phyloP scores from a whole-genome alignment of 495 filamentous ascomycete genomes.

The Lasiosphaeriaceae sp. region DNA sequence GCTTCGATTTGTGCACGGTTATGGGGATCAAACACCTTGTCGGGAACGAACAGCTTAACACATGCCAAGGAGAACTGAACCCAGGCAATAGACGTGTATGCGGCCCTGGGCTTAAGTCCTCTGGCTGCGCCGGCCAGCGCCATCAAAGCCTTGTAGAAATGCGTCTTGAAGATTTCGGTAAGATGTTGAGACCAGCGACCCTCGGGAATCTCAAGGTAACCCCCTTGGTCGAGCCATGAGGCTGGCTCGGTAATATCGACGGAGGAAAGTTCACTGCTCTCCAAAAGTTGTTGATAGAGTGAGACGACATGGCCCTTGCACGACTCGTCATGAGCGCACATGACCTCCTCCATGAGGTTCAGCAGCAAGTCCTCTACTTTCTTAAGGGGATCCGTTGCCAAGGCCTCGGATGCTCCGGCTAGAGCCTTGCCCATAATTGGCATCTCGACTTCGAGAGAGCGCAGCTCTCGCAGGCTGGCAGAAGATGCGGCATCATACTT shows the following conservation, averaged over 20 bases:
- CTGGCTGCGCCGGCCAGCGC: slow-evolving; percentile 29
- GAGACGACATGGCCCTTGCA: slow-evolving; percentile 6
- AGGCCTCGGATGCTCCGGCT: slow-evolving; percentile 39
- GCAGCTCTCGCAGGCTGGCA: slow-evolving; percentile 57
- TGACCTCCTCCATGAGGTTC: slow-evolving; percentile 45
- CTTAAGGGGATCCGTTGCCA: slow-evolving; percentile 44
- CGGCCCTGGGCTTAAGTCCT: slow-evolving; percentile 20
- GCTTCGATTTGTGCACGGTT: slow-evolving; percentile 68
- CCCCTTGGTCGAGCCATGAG: slow-evolving; percentile 19
- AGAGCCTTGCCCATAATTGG: slow-evolving; percentile 55
- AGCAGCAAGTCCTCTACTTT: slow-evolving; percentile 47
- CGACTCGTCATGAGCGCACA: slow-evolving; percentile 35
- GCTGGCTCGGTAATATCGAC: slow-evolving; percentile 15
- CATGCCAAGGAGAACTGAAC: slow-evolving; percentile 59
- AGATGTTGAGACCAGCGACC: slow-evolving; percentile 18
- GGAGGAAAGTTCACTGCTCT: slow-evolving; percentile 1
- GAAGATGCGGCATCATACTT: slow-evolving; percentile 51
- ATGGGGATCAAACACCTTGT: slow-evolving; percentile 82
- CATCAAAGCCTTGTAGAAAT: slow-evolving; percentile 39
- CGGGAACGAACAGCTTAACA: slow-evolving; percentile 78
- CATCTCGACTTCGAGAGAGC: slow-evolving; percentile 63
- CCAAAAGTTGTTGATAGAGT: slow-evolving; percentile 14
- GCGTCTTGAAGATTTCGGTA: slow-evolving; percentile 27
- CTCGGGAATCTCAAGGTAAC: slow-evolving; percentile 5
- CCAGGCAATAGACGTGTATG: slow-evolving; percentile 56